Conservation (phyloP, 73 alveolate genomes). For the Paramecium sonneborni region DNA sequence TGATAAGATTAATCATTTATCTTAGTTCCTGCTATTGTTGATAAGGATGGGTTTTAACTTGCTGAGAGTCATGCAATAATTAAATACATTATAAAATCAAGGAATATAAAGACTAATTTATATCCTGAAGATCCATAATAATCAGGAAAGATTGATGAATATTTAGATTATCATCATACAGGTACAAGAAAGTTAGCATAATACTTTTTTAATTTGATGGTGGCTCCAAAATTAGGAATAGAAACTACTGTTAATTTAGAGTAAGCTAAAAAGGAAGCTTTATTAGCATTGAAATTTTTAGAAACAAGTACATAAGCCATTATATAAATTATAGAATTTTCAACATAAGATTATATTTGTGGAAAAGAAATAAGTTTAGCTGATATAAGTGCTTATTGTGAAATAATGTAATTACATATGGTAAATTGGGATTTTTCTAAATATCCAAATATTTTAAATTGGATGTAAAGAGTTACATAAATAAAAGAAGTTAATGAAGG, state of each 20-base stretch:
- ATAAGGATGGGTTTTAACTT: conserved; percentile 18
- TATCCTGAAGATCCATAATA: background rate
- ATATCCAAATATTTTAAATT: conserved; percentile 56
- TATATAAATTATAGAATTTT: background rate
- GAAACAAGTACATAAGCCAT: background rate
- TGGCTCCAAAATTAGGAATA: conserved; percentile 44
- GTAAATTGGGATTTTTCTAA: conserved; percentile 61
- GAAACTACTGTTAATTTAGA: background rate
- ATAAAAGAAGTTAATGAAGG: background rate
- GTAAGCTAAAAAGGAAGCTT: conserved; percentile 16
- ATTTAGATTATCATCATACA: conserved; percentile 41
- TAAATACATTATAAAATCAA: background rate
- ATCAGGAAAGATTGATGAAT: conserved; percentile 14
- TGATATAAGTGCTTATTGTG: conserved; percentile 68
- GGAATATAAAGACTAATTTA: background rate
- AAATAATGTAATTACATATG: conserved; percentile 52
- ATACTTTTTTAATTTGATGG: background rate
- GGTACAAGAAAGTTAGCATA: background rate
- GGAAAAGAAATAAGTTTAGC: conserved; percentile 56
- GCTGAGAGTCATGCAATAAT: conserved; percentile 31
- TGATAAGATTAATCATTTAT: background rate
- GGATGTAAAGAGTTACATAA: conserved; percentile 60
- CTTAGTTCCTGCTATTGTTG: conserved; percentile 41
- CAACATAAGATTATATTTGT: background rate
- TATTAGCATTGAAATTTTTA: background rate